phyloP scores from a whole-genome alignment of 108 stramenopile genomes.

The Schizochytrium sp. region DNA sequence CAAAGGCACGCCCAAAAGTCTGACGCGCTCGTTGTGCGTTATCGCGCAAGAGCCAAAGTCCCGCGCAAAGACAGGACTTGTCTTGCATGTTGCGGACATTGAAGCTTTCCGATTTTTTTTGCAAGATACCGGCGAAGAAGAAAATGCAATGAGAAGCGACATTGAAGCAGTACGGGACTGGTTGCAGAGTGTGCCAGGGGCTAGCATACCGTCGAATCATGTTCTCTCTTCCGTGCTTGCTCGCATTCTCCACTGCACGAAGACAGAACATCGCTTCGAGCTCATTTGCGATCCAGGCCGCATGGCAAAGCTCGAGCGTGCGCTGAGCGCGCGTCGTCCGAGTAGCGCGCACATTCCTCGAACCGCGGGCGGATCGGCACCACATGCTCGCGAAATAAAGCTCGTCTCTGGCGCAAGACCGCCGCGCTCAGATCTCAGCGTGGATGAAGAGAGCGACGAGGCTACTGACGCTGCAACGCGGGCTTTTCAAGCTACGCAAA shows the following conservation, averaged over 20 bases:
- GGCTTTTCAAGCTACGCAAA: background rate
- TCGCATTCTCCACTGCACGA: background rate
- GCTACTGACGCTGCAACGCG: background rate
- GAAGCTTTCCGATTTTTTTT: background rate
- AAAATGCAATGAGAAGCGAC: too few species aligned
- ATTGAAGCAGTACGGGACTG: background rate
- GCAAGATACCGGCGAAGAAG: background rate
- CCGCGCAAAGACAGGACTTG: background rate
- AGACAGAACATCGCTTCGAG: background rate
- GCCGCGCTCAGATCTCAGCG: background rate
- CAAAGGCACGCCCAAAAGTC: background rate
- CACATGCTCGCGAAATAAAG: background rate
- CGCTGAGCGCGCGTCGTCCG: too few species aligned
- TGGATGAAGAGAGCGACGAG: background rate
- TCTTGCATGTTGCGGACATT: background rate
- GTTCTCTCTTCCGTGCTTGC: background rate
- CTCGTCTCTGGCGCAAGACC: background rate
- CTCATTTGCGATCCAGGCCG: background rate
- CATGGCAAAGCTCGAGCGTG: background rate
- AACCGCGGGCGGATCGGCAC: background rate
- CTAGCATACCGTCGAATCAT: background rate
- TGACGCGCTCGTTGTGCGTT: background rate
- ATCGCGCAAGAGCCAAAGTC: background rate
- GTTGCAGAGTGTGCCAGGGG: background rate
- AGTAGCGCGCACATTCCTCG: background rate